Percentiles rank a stretch among this genome's conserved stretches.
These are phyloP conservation scores for Xylariaceae sp. DNA, from an alignment of 2,329 filamentous ascomycete genomes.

Conservation along the genomic window DNA sequence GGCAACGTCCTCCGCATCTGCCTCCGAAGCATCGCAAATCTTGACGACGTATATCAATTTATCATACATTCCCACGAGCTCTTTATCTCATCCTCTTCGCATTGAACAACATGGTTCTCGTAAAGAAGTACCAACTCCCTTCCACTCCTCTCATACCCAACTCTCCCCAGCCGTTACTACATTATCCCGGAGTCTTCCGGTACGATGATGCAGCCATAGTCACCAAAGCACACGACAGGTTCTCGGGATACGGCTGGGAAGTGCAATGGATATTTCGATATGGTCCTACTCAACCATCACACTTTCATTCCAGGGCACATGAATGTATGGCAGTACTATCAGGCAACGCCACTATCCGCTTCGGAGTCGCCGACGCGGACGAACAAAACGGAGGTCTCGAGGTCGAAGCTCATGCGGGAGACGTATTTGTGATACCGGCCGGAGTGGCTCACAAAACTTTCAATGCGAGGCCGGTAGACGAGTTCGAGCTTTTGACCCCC, in stretches of 20 bases:
- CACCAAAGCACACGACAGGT: conserved; percentile 39
- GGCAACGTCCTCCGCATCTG: no score
- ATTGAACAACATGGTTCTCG: conserved; percentile 22
- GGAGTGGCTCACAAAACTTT: conserved; percentile 54
- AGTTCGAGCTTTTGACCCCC: conserved; percentile 43
- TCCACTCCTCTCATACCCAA: conserved; percentile 48
- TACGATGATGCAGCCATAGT: conserved; percentile 3
- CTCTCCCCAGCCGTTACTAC: conserved; percentile 50
- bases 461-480: conserved; percentile 35
- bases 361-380: conserved; percentile 48
- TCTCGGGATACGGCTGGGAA: conserved; percentile 49
- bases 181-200: conserved; percentile 46
- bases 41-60: no score
- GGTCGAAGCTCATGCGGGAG: conserved; percentile 47
- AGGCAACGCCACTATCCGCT: conserved; percentile 49
- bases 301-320: conserved; percentile 56
- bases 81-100: no score
- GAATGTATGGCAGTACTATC: conserved; percentile 56
- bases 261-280: conserved; percentile 55
- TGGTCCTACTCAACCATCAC: conserved; percentile 50
- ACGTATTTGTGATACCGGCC: conserved; percentile 58
- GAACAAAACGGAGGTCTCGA: conserved; percentile 49
- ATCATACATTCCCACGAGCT: no score
- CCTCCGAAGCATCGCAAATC: no score
- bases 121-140: conserved; percentile 39